Evolutionary conservation across 495 filamentous ascomycete species (phyloP), one percentile per base, ranked within the genome.

Genomic region (Lindgomyces ingoldianus): DNA sequence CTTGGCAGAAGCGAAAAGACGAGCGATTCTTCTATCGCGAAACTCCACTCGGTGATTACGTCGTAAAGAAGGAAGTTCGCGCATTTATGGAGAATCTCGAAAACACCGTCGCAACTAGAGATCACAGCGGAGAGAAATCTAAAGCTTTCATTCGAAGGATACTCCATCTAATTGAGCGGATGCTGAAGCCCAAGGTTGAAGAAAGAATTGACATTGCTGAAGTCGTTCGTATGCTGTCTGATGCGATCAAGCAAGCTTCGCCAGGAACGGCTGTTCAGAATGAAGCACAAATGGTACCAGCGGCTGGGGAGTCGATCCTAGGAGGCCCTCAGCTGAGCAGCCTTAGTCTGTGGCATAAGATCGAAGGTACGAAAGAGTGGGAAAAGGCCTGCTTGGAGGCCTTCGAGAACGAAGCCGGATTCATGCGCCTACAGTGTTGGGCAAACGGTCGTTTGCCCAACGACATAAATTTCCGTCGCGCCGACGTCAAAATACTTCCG

Each of bases 121-220:
- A n/a, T n/a, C n/a, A n/a, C n/a, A n/a, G n/a, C n/a, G 26, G 48
- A 18, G 39, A 57, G n/a, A n/a, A 51, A 2, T 57, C 50, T 27
- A 30, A 50, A 42, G 26, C 24, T 16, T 64, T 64, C 49, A 41
- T 64, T 12, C 10, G 11, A 2, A 22, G 41, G 11, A 33, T 64
- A 33, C 19, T 64, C 10, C 14, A 56, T 3, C 52, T 64, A 10
- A 50, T 57, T 29, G 21, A 41, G 9, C 27, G 22, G n/a, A 64
- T 64, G 61, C 52, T 64, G 16, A 22, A 57, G 21, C 39, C 44
- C 25, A 33, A 47, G 9, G 36, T 44, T 4, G 61, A 57, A 14
- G 18, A 39, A 22, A 39, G 61, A 9, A 57, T 64, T 29, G 61
- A 64, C 46, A 57, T 64, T 39, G 52, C 24, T 10, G 61, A 46